Evolutionary conservation across 257 asterid species (phyloP).

Genomic region (Plantago ovata): DNA sequence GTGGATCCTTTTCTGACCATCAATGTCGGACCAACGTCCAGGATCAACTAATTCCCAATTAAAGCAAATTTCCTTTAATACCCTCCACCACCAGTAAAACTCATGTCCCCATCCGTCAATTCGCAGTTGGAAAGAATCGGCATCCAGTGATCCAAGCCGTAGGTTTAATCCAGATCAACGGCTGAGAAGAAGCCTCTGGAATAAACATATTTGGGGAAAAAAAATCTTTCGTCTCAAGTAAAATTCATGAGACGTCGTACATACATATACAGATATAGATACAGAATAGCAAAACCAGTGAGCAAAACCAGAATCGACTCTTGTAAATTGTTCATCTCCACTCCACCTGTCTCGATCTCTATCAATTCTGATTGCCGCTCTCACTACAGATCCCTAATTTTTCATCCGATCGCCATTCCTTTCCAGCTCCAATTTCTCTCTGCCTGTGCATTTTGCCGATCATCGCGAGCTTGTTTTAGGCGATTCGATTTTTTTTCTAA

Average conservation of each 20-base stretch:
- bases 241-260: too few species aligned
- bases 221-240: too few species aligned
- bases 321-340: background rate
- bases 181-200: too few species aligned
- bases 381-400: background rate
- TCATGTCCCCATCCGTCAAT: background rate
- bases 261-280: too few species aligned
- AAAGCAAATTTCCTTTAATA: background rate
- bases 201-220: too few species aligned
- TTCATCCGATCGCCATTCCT: background rate
- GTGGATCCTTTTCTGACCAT: background rate
- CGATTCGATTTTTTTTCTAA: too few species aligned
- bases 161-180: too few species aligned
- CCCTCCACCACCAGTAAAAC: background rate
- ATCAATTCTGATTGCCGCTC: background rate
- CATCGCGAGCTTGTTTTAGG: background rate
- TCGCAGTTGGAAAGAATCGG: too few species aligned
- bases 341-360: conserved; percentile 7
- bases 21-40: background rate
- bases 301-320: background rate
- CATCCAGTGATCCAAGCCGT: too few species aligned
- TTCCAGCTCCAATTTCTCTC: background rate
- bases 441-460: background rate
- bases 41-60: background rate
- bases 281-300: background rate